phyloP scores from a whole-genome alignment of 2,329 filamentous ascomycete genomes.

The Botryosphaeria agaves region DNA sequence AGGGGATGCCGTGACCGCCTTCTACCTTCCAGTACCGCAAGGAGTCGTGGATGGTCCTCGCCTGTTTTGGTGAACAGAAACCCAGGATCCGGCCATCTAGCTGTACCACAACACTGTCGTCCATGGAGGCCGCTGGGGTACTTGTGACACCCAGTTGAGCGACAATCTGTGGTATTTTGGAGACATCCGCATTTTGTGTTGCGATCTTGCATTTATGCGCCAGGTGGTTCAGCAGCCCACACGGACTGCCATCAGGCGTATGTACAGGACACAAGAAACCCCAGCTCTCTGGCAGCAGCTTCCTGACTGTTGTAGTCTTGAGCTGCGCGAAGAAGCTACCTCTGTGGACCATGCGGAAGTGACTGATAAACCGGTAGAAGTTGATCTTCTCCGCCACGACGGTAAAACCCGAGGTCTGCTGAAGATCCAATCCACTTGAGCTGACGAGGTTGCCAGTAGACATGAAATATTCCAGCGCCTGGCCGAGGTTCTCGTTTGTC shows the following conservation, averaged over 20 bases:
- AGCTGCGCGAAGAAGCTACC: conserved; percentile 97
- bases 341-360: conserved; percentile 98
- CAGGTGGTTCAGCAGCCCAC: conserved; percentile 86
- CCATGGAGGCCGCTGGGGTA: conserved; percentile 58
- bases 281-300: conserved; percentile 91
- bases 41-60: conserved; percentile 65
- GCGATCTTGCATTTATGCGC: conserved; percentile 88
- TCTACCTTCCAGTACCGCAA: conserved; percentile 92
- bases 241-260: conserved; percentile 89
- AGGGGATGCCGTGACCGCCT: conserved; percentile 61
- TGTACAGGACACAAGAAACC: conserved; percentile 95
- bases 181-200: conserved; percentile 57
- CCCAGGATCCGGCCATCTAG: conserved; percentile 81
- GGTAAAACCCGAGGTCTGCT: conserved; percentile 87
- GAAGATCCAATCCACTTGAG: conserved; percentile 80
- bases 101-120: conserved; percentile 77
- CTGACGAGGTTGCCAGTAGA: conserved; percentile 89
- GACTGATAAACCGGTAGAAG: conserved; percentile 94
- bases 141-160: conserved; percentile 64
- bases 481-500: conserved; percentile 77
- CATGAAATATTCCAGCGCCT: conserved; percentile 82
- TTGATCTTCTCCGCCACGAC: conserved; percentile 98
- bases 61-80: conserved; percentile 75
- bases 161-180: conserved; percentile 54
- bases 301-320: conserved; percentile 93